phyloP scores from a whole-genome alignment of 768 basidiomycete genomes.

The Coprinopsis strossmayeri region DNA sequence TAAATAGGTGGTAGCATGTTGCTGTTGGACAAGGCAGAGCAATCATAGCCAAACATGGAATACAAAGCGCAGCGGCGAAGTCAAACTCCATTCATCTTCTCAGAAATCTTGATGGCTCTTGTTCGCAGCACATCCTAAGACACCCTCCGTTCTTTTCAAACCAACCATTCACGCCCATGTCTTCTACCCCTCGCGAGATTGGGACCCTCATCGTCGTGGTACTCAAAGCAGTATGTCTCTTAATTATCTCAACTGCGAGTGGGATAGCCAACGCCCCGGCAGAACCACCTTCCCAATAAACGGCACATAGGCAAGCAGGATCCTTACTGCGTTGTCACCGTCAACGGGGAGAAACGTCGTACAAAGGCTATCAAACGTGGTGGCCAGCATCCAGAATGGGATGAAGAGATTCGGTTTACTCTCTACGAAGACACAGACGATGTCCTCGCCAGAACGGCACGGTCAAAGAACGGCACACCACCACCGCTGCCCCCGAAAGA shows the following conservation, averaged over 20 bases:
- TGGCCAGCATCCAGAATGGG: conserved; percentile 99
- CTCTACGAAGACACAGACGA: conserved; percentile 71
- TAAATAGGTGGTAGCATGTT: no score
- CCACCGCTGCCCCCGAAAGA: conserved; percentile 70
- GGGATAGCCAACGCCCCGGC: conserved; percentile 12
- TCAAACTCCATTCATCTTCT: conserved; percentile 1
- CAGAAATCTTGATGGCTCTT: conserved; percentile 9
- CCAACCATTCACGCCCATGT: conserved; percentile 32
- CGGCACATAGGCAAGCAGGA: conserved; percentile 95
- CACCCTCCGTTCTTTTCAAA: conserved; percentile 11
- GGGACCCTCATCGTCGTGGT: conserved; percentile 93
- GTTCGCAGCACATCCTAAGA: conserved; percentile 9
- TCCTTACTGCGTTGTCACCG: conserved; percentile 79
- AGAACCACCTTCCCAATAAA: conserved; percentile 90
- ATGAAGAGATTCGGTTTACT: conserved; percentile 93
- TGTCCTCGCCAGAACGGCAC: conserved; percentile 35
- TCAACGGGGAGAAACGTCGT: conserved; percentile 78
- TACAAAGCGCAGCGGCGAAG: background rate
- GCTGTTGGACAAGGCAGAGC: background rate
- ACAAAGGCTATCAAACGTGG: conserved; percentile 95
- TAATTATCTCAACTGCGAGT: conserved; percentile 15
- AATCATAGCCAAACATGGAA: conserved; percentile 5
- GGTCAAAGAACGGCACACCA: conserved; percentile 37
- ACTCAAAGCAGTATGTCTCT: conserved; percentile 77
- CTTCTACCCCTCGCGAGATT: conserved; percentile 63